Evolutionary conservation across 306 rosid genomes (phyloP).

Genomic region (Ormosia semicastrata): DNA sequence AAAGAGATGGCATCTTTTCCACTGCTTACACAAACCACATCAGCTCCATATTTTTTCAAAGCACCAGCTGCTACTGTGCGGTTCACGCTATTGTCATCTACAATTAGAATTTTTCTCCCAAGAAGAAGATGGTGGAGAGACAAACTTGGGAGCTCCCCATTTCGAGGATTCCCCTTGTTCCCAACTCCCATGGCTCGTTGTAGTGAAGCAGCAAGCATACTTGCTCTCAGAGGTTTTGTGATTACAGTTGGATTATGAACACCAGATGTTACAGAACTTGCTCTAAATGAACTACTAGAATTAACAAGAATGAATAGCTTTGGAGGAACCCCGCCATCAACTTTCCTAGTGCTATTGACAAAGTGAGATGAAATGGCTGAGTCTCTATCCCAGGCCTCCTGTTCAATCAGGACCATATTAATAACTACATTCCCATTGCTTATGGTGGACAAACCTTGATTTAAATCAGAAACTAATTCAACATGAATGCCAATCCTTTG

Average conservation of each 20-base stretch:
- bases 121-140: slow-evolving; percentile 71
- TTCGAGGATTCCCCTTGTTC: slow-evolving; percentile 63
- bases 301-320: slow-evolving; percentile 74
- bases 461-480: slow-evolving; percentile 63
- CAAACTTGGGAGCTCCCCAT: slow-evolving; percentile 67
- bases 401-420: slow-evolving; percentile 72
- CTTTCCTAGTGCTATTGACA: slow-evolving; percentile 42
- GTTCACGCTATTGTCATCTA: slow-evolving; percentile 90
- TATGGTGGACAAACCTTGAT: slow-evolving; percentile 53
- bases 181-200: slow-evolving; percentile 77
- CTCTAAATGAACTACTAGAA: slow-evolving; percentile 49
- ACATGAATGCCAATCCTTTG: slow-evolving; percentile 80
- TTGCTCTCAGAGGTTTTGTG: slow-evolving; percentile 82
- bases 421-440: slow-evolving; percentile 42
- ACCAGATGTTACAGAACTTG: slow-evolving; percentile 32
- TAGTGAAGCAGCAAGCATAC: slow-evolving; percentile 91
- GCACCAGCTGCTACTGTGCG: slow-evolving; percentile 95
- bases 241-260: slow-evolving; percentile 50
- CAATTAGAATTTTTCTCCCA: slow-evolving; percentile 79
- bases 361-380: slow-evolving; percentile 41
- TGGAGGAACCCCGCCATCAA: slow-evolving; percentile 44
- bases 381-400: slow-evolving; percentile 85
- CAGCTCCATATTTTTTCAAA: slow-evolving; percentile 86
- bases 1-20: slow-evolving; percentile 69
- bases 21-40: slow-evolving; percentile 75